Percentiles rank a stretch among this genome's conserved stretches.
Evolutionary conservation across 1,139 yeast species (phyloP).

Genomic region (Yamadazyma aaseri): DNA sequence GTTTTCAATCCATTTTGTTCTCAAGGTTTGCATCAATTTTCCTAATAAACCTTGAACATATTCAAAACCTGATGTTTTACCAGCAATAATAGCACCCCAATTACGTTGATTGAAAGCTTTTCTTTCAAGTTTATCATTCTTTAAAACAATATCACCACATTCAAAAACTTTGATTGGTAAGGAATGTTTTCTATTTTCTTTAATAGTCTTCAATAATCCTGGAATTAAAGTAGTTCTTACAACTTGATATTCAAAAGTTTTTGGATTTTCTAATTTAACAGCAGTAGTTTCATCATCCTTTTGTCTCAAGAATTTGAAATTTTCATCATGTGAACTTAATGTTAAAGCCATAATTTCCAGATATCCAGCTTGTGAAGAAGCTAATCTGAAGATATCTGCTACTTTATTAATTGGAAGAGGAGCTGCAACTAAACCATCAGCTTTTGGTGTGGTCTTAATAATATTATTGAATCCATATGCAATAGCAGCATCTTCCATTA

Average conservation of each 20-base stretch:
- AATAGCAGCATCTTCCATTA: conserved; percentile 98
- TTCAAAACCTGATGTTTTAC: conserved; percentile 95
- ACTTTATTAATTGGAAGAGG: conserved; percentile 91
- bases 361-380: conserved; percentile 95
- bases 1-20: conserved; percentile 78
- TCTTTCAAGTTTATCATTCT: conserved; percentile 77
- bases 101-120: conserved; percentile 90
- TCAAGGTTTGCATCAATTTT: conserved; percentile 92
- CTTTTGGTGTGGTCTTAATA: conserved; percentile 74
- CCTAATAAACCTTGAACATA: conserved; percentile 91
- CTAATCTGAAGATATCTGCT: conserved; percentile 84
- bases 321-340: conserved; percentile 94
- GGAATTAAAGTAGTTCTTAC: conserved; percentile 94
- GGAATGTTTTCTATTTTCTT: conserved; percentile 94
- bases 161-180: conserved; percentile 95
- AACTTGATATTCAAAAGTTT: conserved; percentile 94
- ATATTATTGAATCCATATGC: conserved; percentile 94
- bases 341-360: conserved; percentile 94
- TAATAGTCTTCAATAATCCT: conserved; percentile 91
- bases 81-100: conserved; percentile 93
- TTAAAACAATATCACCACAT: conserved; percentile 90
- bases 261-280: conserved; percentile 92
- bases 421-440: conserved; percentile 78
- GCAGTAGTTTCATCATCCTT: conserved; percentile 75
- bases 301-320: conserved; percentile 79